A percentile compares a stretch with the other conserved stretches of the same genome.
phyloP scores from a whole-genome alignment of 164 flowering plant species.

The Tetracentron sinense region DNA sequence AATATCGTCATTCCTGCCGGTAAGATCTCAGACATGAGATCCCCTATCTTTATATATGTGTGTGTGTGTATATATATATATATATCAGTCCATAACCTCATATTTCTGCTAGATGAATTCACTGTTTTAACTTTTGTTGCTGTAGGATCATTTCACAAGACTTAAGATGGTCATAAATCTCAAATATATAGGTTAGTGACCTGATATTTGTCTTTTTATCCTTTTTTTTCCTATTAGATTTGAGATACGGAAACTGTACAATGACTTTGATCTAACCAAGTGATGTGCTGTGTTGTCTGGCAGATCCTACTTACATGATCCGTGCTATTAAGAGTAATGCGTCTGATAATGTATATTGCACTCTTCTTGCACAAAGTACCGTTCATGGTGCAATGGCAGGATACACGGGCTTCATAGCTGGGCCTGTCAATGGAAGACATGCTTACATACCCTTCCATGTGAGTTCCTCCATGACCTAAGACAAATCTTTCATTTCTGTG shows the following conservation, averaged over 20 bases:
- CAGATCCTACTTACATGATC: too few relatives aligned
- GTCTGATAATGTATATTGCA: too few relatives aligned
- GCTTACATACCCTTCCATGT: conserved; percentile 26
- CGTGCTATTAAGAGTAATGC: too few relatives aligned
- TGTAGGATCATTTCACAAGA: conserved; percentile 44
- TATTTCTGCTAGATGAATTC: not conserved
- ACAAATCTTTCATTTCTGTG: not conserved
- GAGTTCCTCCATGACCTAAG: not conserved
- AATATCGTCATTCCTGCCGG: too few relatives aligned
- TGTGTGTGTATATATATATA: too few relatives aligned
- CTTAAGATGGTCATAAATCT: conserved; percentile 36
- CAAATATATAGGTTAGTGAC: conserved; percentile 45
- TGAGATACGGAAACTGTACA: not conserved
- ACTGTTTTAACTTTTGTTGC: conserved; percentile 3
- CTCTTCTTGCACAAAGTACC: too few relatives aligned
- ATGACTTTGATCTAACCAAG: not conserved
- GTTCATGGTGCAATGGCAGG: too few relatives aligned
- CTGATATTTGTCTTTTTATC: not conserved
- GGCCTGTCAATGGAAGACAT: conserved; percentile 21
- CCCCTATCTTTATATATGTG: too few relatives aligned
- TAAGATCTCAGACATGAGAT: not conserved
- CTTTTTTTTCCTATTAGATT: not conserved
- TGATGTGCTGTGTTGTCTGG: not conserved
- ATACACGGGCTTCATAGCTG: too few relatives aligned
- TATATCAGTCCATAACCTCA: not conserved